Percentiles rank a stretch among this genome's conserved stretches.
Evolutionary conservation across 1,284 basidiomycete species (phyloP).

Genomic region (Sparassis latifolia): DNA sequence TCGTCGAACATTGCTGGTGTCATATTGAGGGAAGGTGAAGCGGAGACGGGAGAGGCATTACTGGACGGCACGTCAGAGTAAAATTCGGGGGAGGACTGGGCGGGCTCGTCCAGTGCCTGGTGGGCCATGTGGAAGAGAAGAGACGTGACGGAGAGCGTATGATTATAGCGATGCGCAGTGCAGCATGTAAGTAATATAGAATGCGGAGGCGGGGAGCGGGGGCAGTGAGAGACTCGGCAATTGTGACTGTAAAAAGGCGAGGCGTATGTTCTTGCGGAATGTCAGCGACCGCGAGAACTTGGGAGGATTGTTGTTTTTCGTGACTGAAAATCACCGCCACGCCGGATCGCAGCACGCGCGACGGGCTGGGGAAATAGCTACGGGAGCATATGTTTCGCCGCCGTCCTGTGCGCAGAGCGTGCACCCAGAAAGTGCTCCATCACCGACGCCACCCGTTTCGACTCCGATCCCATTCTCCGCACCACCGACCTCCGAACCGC

Average conservation of each 20-base stretch:
- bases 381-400: conserved; percentile 8
- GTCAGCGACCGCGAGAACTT: conserved; percentile 17
- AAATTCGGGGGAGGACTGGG: background rate
- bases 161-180: conserved; percentile 11
- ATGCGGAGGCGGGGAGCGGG: conserved; percentile 9
- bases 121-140: too few relatives aligned
- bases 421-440: too few relatives aligned
- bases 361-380: conserved; percentile 4
- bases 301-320: conserved; percentile 9
- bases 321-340: conserved; percentile 24
- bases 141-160: background rate
- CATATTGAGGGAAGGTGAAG: conserved; percentile 17
- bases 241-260: conserved; percentile 20
- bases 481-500: too few relatives aligned
- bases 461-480: too few relatives aligned
- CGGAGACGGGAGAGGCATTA: conserved; percentile 24
- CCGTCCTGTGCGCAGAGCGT: too few relatives aligned
- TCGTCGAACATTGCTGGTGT: conserved; percentile 15
- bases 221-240: conserved; percentile 17
- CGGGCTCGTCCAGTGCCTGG: too few relatives aligned
- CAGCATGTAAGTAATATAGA: conserved; percentile 5
- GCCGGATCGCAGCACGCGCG: conserved; percentile 3
- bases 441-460: too few relatives aligned
- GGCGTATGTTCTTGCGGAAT: conserved; percentile 19
- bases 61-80: conserved; percentile 18